Base-by-base conservation (phyloP, 106 monocot genomes). In the Iris macrosiphon region DNA sequence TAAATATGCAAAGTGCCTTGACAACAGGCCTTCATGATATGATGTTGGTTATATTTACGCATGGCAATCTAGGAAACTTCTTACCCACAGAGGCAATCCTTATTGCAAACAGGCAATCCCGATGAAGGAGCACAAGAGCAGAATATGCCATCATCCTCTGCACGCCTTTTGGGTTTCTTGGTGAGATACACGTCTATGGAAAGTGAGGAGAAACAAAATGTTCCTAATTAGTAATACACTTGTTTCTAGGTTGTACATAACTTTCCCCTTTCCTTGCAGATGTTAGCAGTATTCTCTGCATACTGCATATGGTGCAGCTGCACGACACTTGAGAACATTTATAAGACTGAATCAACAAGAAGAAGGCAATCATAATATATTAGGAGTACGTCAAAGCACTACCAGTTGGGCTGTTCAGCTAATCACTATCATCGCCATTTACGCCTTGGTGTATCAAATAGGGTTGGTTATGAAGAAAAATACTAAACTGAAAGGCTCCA, bases 111-210 rank as follows among this genome's bases (percentile, higher is more conserved):
- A 34, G 41, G 30, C 31, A 81, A 48, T 29, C 53, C 49, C 39
- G 59, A 71, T 23, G 70, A 73, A 42, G 75, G 41, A 40, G 38
- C 58, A 64, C 94, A 95, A 24, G 84, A 76, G 53, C 94, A 95
- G 63, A 89, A 95, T 59, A 93, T 93, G n/a, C 89, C 94, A 76
- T 95, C 94, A 76, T 95, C 89, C 29, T 95, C 94, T 30, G 71
- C 51, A 42, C 81, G 84, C 25, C 59, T 62, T 57, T 68, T 75
- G 3, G 54, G 57, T 57, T 62, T 81, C 66, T 89, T 89, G 38
- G 70, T 85, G 4, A 95, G 82, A 54, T 95, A 89, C 4, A 89
- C 39, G 75, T 95, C 94, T 93, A 75, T 17, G 18, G 28, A 46
- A 19, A 42, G 64, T 71, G 30, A 79, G 65, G 59, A 23, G 6